Evolutionary conservation across 1,139 yeast genomes (phyloP).

Genomic region (Dujonia santamariae): DNA sequence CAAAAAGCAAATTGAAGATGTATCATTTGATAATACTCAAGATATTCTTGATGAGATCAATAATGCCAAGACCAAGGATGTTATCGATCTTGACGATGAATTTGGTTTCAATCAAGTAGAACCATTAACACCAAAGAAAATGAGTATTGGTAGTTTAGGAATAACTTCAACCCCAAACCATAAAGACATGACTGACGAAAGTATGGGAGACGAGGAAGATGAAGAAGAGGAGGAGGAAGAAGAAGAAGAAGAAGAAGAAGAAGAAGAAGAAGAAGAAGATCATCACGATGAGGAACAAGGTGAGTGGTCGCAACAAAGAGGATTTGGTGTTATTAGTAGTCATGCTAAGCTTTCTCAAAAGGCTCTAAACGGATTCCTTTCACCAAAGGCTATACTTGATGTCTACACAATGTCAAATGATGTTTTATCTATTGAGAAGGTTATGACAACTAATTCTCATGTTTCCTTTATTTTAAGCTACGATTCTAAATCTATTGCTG

Average conservation of each 20-base stretch:
- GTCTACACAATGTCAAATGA: slow-evolving; percentile 32
- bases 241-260: slow-evolving; percentile 2
- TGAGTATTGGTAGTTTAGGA: neutral
- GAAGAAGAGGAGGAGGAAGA: slow-evolving; percentile 1
- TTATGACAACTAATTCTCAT: slow-evolving; percentile 46
- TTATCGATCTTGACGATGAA: slow-evolving; percentile 24
- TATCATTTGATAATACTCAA: slow-evolving; percentile 22
- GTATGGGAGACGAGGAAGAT: slow-evolving; percentile 1
- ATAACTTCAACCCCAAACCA: slow-evolving; percentile 1
- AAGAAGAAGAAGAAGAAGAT: neutral
- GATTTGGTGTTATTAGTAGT: neutral
- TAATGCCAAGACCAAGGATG: slow-evolving; percentile 42
- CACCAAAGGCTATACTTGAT: slow-evolving; percentile 38
- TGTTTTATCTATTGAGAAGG: slow-evolving; percentile 31
- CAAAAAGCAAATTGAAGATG: slow-evolving; percentile 5
- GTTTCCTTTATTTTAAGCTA: slow-evolving; percentile 78
- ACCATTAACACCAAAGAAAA: slow-evolving; percentile 18
- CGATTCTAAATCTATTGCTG: slow-evolving; percentile 62
- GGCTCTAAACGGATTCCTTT: slow-evolving; percentile 11
- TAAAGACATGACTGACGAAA: neutral
- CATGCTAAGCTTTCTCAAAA: neutral
- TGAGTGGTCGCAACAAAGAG: too few relatives aligned
- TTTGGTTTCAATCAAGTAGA: slow-evolving; percentile 22
- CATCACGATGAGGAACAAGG: neutral
- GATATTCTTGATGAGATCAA: slow-evolving; percentile 41